Evolutionary conservation across 169 alveolate species (phyloP).

Genomic region (Eimeria sp.): DNA sequence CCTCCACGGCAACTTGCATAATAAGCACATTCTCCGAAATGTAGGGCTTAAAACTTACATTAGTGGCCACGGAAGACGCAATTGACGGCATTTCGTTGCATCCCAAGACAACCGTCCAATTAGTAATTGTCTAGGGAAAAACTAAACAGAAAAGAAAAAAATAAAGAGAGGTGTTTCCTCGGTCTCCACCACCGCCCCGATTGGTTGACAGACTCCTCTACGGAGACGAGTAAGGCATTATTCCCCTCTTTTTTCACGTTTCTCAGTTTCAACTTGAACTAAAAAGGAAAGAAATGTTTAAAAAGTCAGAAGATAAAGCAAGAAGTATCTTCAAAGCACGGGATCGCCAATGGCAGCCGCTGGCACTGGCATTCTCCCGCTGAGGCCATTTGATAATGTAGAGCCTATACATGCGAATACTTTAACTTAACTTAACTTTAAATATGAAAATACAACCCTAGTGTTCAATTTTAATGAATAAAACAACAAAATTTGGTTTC

Average conservation of each 20-base stretch:
- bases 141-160: not conserved
- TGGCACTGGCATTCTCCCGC: slow-evolving; percentile 1
- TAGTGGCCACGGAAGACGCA: not conserved
- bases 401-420: not conserved
- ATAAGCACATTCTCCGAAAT: too few relatives aligned
- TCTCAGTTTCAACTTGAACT: not conserved
- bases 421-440: too few relatives aligned
- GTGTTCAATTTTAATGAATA: too few relatives aligned
- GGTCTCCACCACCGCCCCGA: not conserved
- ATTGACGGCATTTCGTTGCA: slow-evolving; percentile 32
- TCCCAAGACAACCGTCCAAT: not conserved
- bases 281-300: not conserved
- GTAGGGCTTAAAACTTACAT: not conserved
- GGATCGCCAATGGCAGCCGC: not conserved
- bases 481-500: too few relatives aligned
- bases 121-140: not conserved
- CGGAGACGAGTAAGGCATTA: not conserved
- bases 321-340: not conserved
- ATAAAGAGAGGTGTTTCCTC: not conserved
- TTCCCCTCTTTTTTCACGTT: not conserved
- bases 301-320: not conserved
- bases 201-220: not conserved
- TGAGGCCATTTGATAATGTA: not conserved
- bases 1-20: too few relatives aligned
- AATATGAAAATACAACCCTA: too few relatives aligned